Base-by-base conservation (phyloP, 805 yeast species). In the Spathaspora girioi region DNA sequence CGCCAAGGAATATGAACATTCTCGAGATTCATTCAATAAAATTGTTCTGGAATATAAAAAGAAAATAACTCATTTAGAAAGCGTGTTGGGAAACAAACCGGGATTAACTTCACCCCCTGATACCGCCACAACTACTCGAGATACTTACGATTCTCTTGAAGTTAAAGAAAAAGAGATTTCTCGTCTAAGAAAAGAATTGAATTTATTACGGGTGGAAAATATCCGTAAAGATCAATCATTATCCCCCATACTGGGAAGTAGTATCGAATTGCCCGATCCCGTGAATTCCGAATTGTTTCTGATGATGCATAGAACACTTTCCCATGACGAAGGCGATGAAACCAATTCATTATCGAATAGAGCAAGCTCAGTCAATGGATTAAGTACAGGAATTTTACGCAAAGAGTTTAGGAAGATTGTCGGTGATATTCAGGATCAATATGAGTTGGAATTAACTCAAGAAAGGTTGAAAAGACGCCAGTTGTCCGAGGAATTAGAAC, bases 361-460 rank as follows among this genome's bases (percentile, higher is more conserved):
- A 50, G 59, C 60, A 27, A 56, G 50, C 9, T 58, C 61, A 15
- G 45, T 49, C 8, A 50, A 47, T 32, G 70, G 78, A 23, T 67
- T 60, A 58, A 71, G 77, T 55, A 80, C 80, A 38, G 78, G 84
- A 0, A 82, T 86, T 2, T 69, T 87, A 65, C 72, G 89, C 51
- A 75, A 80, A 54, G 91, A 87, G 64, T 87, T 86, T 69, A 86
- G 81, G 65, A 84, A 81, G 58, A 69, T 86, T 47, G 82, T 86
- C 4, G 69, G 76, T 19, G 83, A 82, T 40, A 79, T 86, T 51
- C 88, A 84, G 54, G 79, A 76, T 45, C 81, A 76, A 51, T 82
- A 84, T 59, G 89, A 84, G 56, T 60, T 69, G 10, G 87, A 85
- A 55, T 64, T 87, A 44, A 71, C 74, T 38, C 76, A 77, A 55